Percentiles rank a stretch among this genome's conserved stretches.
phyloP scores from a whole-genome alignment of 768 basidiomycete species.

The Mycena haematopus region DNA sequence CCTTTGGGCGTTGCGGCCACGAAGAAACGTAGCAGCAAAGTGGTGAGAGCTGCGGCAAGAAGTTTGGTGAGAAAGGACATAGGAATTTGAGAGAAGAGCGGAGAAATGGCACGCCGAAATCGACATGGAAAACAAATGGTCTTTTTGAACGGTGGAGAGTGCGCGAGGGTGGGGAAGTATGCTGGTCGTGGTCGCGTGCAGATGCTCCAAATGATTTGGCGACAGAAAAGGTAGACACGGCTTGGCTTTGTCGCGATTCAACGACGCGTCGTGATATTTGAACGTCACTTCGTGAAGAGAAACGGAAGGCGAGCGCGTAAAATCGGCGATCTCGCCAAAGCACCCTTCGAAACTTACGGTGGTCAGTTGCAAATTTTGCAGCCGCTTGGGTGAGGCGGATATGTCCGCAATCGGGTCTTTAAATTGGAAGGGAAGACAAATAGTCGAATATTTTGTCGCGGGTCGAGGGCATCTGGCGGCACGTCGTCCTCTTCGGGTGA shows the following conservation, averaged over 20 bases:
- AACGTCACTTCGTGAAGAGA: slow-evolving; percentile 25
- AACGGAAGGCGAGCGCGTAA: slow-evolving; percentile 18
- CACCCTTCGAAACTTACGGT: slow-evolving; percentile 42
- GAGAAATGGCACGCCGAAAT: not conserved
- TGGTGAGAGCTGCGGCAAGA: slow-evolving; percentile 25
- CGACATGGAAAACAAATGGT: slow-evolving; percentile 33
- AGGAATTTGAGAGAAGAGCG: slow-evolving; percentile 19
- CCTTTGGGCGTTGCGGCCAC: slow-evolving; percentile 13
- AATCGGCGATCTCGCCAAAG: slow-evolving; percentile 25
- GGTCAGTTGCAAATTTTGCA: slow-evolving; percentile 37
- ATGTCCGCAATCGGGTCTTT: slow-evolving; percentile 42
- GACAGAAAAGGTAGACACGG: slow-evolving; percentile 32
- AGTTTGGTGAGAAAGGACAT: slow-evolving; percentile 20
- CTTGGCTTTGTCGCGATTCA: slow-evolving; percentile 12
- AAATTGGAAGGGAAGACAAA: slow-evolving; percentile 41
- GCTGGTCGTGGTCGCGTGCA: slow-evolving; percentile 40
- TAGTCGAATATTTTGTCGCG: slow-evolving; percentile 38
- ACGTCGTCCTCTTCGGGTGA: slow-evolving; percentile 40
- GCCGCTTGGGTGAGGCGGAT: slow-evolving; percentile 42
- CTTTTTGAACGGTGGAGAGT: slow-evolving; percentile 30
- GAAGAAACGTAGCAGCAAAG: slow-evolving; percentile 19
- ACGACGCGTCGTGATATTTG: slow-evolving; percentile 25
- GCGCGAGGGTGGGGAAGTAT: slow-evolving; percentile 35
- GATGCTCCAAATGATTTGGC: slow-evolving; percentile 37
- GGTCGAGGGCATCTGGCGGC: slow-evolving; percentile 39